Evolutionary conservation across 306 rosid genomes (phyloP), one percentile per base, ranked within the genome.

Genomic region (Chamaecrista fasciculata): DNA sequence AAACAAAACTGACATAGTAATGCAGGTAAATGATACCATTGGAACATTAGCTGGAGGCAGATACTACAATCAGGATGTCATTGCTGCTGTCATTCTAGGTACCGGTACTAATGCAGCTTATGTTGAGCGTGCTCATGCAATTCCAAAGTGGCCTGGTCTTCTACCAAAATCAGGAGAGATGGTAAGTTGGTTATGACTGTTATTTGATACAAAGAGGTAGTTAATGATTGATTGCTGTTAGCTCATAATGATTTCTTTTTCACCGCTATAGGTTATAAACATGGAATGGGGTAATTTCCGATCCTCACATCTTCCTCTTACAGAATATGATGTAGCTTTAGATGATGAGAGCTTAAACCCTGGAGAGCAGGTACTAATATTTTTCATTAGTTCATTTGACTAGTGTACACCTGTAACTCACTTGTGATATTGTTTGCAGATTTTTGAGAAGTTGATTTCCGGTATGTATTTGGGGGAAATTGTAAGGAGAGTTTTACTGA

Each of bases 51-150:
- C 99, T 40, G 90, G 89, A 71, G 97, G 88, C 44, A 84, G 92
- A 76, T 95, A 74, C 81, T 28, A 76, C 72, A 76, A 89, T 70
- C 88, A 58, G 43, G 89, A 89, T 89, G 97, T 87, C 59, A 39
- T 91, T 76, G 97, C 95, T 60, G 96, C 92, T 47, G 91, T 91
- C 67, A 91, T 95, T 79, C 80, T 95, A 71, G 99, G 99, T 73
- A 95, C 99, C 8, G 97, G 99, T 70, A 95, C 99, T 58, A 95
- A 95, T 75, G 99, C 99, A 6, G 99, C 99, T 20, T 91, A 95
- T 63, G 84, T 87, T 8, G 99, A 95, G 69, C 77, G 80, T 57
- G 95, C 91, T 15, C 82, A 87, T 18, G 90, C 98, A 51, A 93
- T 93, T 76, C 98, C 98, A 57, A 93, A 93, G 66, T 88, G 94